Base-by-base conservation (phyloP, 1,284 basidiomycete species). In the Apiotrichum brassicae region DNA sequence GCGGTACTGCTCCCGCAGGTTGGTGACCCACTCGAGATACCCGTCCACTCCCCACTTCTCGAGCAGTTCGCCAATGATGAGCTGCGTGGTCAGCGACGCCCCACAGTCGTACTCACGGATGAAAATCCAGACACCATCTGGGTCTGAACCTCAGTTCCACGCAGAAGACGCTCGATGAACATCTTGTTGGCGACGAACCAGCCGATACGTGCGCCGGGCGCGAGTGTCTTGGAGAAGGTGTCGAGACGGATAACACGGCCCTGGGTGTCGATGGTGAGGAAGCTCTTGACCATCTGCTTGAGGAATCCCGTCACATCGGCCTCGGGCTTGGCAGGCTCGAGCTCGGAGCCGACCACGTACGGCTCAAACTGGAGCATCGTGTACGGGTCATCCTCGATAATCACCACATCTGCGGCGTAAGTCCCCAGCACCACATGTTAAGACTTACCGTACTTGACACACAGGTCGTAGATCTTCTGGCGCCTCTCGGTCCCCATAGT, bases 381-480 rank as follows among this genome's bases (percentile, higher is more conserved):
- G 70, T 87, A 87, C 14, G 85, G 86, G 67, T 87, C 85, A 57
- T 86, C 84, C 71, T 87, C 84, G 46, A 82, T 76, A 53, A 84
- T 83, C 51, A 85, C 78, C 16, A 84, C 59, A 55, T 86, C 83
- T 57, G 48, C 26, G 8, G n/a, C n/a, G 32, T 33, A 2, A 44
- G 43, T 13, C 2, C 16, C n/a, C 33, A 16, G 7, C 9, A 7
- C 14, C 23, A 14, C 30, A 8, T 6, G 12, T 11, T 7, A 9
- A 6, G 22, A 54, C 57, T 52, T 26, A 62, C 62, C 65, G 65
- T 80, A 87, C 73, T 86, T 82, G 48, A 86, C 83, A 56, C 84
- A 86, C 48, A 87, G 75, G 24, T 81, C 79, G 68, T 89, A 89
- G 52, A 89, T 85, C 46, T 79, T 81, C 66, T 82, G 79, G 74